Percentiles rank a stretch among this genome's conserved stretches.
Evolutionary conservation across 75 land plant genomes (phyloP).

Genomic region (Pinus albicaulis): DNA sequence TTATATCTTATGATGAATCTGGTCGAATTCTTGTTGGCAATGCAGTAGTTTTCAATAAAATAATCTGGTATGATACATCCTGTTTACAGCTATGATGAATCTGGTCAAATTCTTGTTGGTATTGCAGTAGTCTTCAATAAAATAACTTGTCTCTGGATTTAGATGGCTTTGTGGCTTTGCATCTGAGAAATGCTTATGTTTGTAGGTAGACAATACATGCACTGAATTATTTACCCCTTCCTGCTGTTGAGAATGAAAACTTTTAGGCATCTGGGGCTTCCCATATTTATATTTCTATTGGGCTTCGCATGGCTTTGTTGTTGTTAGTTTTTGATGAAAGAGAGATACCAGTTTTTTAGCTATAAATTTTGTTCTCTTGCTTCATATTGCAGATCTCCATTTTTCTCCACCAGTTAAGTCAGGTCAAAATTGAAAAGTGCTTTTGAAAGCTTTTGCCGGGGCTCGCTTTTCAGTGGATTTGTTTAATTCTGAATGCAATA

Average conservation of each 20-base stretch:
- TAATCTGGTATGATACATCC: not conserved
- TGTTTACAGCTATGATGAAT: not conserved
- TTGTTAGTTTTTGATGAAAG: not conserved
- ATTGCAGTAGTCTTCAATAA: not conserved
- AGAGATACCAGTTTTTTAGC: not conserved
- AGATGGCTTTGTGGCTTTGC: too few relatives aligned
- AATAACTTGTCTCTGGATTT: not conserved
- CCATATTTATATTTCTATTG: too few relatives aligned
- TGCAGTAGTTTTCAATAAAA: not conserved
- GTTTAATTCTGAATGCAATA: not conserved
- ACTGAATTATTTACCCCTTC: too few relatives aligned
- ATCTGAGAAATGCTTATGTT: too few relatives aligned
- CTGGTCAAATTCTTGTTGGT: not conserved
- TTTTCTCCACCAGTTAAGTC: not conserved
- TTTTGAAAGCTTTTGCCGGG: not conserved
- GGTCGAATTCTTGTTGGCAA: not conserved
- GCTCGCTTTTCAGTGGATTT: not conserved
- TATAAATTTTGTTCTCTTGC: not conserved
- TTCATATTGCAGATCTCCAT: not conserved
- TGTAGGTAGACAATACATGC: too few relatives aligned
- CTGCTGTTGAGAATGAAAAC: too few relatives aligned
- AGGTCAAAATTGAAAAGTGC: not conserved
- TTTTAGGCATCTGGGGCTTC: too few relatives aligned
- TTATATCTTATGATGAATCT: not conserved
- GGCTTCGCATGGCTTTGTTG: not conserved